Evolutionary conservation across 768 basidiomycete species (phyloP).

Genomic region (Tylopilus plumbeoviolaceoides): DNA sequence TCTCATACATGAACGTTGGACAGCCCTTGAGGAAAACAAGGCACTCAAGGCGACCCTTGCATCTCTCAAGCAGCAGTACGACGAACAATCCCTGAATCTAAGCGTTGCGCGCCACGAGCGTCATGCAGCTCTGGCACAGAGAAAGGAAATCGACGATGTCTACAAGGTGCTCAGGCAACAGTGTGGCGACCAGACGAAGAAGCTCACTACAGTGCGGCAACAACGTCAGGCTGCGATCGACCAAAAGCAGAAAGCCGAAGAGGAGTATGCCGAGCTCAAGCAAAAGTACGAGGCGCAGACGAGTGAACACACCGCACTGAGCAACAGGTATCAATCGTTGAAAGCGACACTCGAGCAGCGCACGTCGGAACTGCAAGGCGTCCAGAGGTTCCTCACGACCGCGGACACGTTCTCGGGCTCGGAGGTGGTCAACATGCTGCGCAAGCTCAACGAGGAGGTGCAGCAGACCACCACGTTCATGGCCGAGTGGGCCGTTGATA

Average conservation of each 20-base stretch:
- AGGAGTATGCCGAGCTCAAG: slow-evolving; percentile 2
- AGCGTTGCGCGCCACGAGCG: slow-evolving; percentile 2
- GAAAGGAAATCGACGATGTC: slow-evolving; percentile 9
- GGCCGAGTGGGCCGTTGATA: slow-evolving; percentile 41
- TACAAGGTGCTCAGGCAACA: slow-evolving; percentile 16
- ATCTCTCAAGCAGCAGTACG: slow-evolving; percentile 4
- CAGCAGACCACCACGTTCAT: slow-evolving; percentile 42
- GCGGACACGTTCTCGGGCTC: slow-evolving; percentile 39
- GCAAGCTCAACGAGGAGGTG: slow-evolving; percentile 42
- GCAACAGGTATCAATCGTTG: slow-evolving; percentile 9
- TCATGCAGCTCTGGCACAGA: neutral
- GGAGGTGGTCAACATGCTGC: slow-evolving; percentile 41
- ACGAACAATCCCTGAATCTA: slow-evolving; percentile 6
- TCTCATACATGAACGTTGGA: slow-evolving; percentile 3
- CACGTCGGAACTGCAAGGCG: slow-evolving; percentile 39
- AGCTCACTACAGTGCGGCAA: slow-evolving; percentile 1
- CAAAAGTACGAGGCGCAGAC: slow-evolving; percentile 11
- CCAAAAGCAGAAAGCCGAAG: slow-evolving; percentile 3
- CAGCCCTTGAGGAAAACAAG: slow-evolving; percentile 6
- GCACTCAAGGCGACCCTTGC: neutral
- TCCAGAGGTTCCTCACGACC: slow-evolving; percentile 40
- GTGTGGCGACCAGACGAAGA: slow-evolving; percentile 11
- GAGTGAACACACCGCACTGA: slow-evolving; percentile 12
- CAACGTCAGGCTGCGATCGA: slow-evolving; percentile 2
- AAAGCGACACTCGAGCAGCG: slow-evolving; percentile 34